Evolutionary conservation across 176 grass and related monocot species (phyloP), one percentile per base, ranked within the genome.

Genomic region (Hordeum marinum): DNA sequence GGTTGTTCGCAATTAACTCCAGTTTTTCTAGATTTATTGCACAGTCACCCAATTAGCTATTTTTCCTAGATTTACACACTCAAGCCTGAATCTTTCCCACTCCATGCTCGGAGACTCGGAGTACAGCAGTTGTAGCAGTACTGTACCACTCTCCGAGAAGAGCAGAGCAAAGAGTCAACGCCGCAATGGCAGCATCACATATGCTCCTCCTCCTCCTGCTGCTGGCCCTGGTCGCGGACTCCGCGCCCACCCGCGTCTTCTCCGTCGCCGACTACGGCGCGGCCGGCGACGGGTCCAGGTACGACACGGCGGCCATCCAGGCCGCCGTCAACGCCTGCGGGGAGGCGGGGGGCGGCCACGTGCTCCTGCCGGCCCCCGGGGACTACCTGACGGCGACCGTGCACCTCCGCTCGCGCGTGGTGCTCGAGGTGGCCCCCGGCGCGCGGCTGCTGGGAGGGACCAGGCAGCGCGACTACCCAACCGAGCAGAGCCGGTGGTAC

Each of bases 321-420:
- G 79, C 76, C 24, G 85, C 95, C 55, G 72, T 95, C 73, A 89
- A 98, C 60, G 85, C 77, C 1, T 92, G 91, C 83, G 85, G 72
- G 11, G 67, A 66, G 11, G 74, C 87, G 13, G 91, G 93, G 4
- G 93, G 93, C 24, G 96, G 93, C 8, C 77, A 85, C 40, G 91
- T 94, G 1, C 43, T 88, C 72, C 79, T 98, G 42, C 93, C 93
- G 25, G 76, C 85, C n/a, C 91, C 91, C 10, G 83, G 95, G 1
- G 24, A 87, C 83, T 98, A 95, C 91, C 91, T 98, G 67, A 95
- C 96, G 29, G 96, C 91, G 13, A 98, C 93, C 14, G 89, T 95
- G 26, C 77, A 79, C 70, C 96, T 98, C 24, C 83, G 91, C 52
- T 94, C 96, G 13, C 18, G 87, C 23, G 96, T 98, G 50, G 79